phyloP scores from a whole-genome alignment of 768 basidiomycete genomes.

The Leucocoprinus sp. region DNA sequence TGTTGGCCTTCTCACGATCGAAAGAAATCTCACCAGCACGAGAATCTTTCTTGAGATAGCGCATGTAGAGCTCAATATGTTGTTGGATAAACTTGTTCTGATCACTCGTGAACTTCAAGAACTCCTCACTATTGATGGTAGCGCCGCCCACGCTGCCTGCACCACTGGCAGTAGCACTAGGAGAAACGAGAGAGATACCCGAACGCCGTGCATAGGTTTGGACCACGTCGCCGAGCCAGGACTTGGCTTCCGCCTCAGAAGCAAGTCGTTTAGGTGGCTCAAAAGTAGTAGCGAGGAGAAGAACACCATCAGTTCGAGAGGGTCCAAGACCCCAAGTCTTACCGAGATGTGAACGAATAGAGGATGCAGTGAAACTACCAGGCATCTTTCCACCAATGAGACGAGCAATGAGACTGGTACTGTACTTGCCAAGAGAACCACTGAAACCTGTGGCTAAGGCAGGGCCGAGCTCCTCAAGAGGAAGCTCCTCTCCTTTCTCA shows the following conservation, averaged over 20 bases:
- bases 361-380: constrained; percentile 92
- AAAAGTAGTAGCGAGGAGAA: constrained; percentile 84
- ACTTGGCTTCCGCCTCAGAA: constrained; percentile 86
- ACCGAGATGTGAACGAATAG: constrained; percentile 80
- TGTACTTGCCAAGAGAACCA: constrained; percentile 91
- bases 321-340: constrained; percentile 97
- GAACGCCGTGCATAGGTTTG: constrained; percentile 80
- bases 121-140: constrained; percentile 96
- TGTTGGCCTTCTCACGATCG: constrained; percentile 77
- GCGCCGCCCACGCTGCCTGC: constrained; percentile 68
- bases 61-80: constrained; percentile 94
- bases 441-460: constrained; percentile 73
- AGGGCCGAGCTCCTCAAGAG: constrained; percentile 91
- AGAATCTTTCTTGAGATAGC: constrained; percentile 90
- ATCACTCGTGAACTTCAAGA: constrained; percentile 91
- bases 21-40: constrained; percentile 86
- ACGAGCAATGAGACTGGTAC: constrained; percentile 81
- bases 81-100: constrained; percentile 89
- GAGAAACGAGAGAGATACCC: constrained; percentile 75
- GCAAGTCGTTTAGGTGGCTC: constrained; percentile 92
- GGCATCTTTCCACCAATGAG: constrained; percentile 96
- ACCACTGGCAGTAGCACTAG: constrained; percentile 50
- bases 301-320: constrained; percentile 79
- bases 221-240: constrained; percentile 86
- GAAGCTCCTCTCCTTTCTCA: constrained; percentile 96